Percentiles rank a stretch among this genome's conserved stretches.
Conservation (phyloP, 208 protist genomes). For the Phytomonas francai region DNA sequence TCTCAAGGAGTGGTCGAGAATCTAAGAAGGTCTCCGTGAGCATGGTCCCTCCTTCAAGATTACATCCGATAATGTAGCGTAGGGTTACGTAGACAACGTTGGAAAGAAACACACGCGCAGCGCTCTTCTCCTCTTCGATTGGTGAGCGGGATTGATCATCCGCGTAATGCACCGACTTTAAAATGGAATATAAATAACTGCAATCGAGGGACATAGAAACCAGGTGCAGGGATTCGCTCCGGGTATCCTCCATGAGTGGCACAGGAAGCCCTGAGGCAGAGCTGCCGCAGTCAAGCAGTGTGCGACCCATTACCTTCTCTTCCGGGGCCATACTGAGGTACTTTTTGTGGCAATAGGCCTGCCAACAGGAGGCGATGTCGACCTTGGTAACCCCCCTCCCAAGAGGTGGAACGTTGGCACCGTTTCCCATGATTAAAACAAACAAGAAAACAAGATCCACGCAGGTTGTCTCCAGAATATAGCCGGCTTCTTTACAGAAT, state of each 20-base stretch:
- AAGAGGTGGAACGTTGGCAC: conserved; percentile 60
- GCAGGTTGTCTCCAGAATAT: conserved; percentile 49
- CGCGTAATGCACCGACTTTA: conserved; percentile 72
- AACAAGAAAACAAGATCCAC: conserved; percentile 87
- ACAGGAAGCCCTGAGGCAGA: not conserved
- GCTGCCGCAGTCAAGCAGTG: conserved; percentile 11
- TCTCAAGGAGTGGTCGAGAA: conserved; percentile 37
- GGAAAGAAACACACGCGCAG: conserved; percentile 52
- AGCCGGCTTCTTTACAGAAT: not conserved
- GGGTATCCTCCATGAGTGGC: not conserved
- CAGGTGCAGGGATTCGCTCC: not conserved
- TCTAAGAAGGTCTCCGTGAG: conserved; percentile 63
- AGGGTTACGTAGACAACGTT: conserved; percentile 54
- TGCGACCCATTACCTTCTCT: conserved; percentile 36
- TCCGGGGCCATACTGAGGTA: conserved; percentile 29
- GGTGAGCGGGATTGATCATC: conserved; percentile 61
- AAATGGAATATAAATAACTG: conserved; percentile 45
- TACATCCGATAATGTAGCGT: conserved; percentile 76
- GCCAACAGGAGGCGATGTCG: conserved; percentile 80
- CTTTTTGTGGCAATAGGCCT: conserved; percentile 75
- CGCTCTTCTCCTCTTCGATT: conserved; percentile 54
- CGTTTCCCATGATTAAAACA: conserved; percentile 82
- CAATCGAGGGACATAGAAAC: conserved; percentile 47
- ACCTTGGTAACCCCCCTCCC: conserved; percentile 77
- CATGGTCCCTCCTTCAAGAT: conserved; percentile 26